Evolutionary conservation across 148 eudicot species (phyloP), one percentile per base, ranked within the genome.

Genomic region (Chenopodium suecicum): DNA sequence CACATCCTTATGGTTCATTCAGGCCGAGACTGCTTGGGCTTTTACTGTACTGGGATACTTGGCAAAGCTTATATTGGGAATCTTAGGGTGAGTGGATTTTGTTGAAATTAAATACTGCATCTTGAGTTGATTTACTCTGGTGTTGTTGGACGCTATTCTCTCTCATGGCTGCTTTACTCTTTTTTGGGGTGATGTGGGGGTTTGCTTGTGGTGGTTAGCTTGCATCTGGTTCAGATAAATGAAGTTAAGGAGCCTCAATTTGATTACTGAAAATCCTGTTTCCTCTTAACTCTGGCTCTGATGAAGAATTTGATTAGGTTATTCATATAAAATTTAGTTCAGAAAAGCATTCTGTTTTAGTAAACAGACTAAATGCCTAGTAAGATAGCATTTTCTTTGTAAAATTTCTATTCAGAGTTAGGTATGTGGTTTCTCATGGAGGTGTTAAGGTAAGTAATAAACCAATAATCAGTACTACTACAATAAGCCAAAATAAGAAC

Each of bases 21-120:
- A 96, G 99, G 99, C 99, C 46, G 99, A 96, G 85, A 86, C 99
- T 82, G 78, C 99, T 13, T 96, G 99, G 99, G 99, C 98, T 83
- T 85, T 96, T 88, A 96, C 99, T 79, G 93, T 96, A 79, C 91
- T 96, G 80, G 99, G 99, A 81, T 96, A 96, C 92, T 84, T 96
- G 89, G 98, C 95, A 58, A 96, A 96, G 79, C 86, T 96, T 62
- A 82, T 96, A 56, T 86, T 94, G 85, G 99, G 99, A 78, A 75
- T 96, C 83, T 73, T 96, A 60, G 99, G 99, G 99, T 96, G 87
- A 64, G 89, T 58, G 37, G 46, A 76, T 83, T 37, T 74, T 69
- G 17, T 6, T 46, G 34, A 56, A 16, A 74, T 22, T 23, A 9
- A 27, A 2, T 34, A 20, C 7, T 67, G 41, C 27, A 54, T 74